Evolutionary conservation across 2,329 filamentous ascomycete species (phyloP).

Genomic region (Atkinsonella texensis): DNA sequence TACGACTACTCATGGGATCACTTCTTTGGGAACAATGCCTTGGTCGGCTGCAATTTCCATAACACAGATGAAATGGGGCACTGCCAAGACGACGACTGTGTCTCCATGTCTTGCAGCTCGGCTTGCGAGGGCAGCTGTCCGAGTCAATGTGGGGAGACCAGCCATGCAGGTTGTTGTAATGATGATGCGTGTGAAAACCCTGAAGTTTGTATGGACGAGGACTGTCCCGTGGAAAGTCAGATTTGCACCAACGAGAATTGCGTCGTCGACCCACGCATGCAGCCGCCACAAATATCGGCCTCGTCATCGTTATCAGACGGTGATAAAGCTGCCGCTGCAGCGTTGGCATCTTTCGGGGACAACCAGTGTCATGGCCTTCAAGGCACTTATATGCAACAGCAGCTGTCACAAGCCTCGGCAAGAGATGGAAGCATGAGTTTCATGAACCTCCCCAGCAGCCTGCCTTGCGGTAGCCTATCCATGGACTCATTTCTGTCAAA

Average conservation of each 20-base stretch:
- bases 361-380: slow-evolving; percentile 8
- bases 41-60: slow-evolving; percentile 4
- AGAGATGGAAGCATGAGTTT: slow-evolving; percentile 5
- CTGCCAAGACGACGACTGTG: slow-evolving; percentile 17
- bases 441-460: slow-evolving; percentile 7
- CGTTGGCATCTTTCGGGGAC: slow-evolving; percentile 20
- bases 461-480: slow-evolving; percentile 13
- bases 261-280: slow-evolving; percentile 12
- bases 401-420: slow-evolving; percentile 1
- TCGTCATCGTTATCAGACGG: slow-evolving; percentile 9
- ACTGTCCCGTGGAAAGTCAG: slow-evolving; percentile 23
- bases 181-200: slow-evolving; percentile 21
- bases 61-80: background rate
- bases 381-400: slow-evolving; percentile 7
- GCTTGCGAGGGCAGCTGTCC: slow-evolving; percentile 22
- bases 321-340: slow-evolving; percentile 17
- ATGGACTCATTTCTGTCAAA: slow-evolving; percentile 9
- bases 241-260: slow-evolving; percentile 26
- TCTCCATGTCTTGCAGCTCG: slow-evolving; percentile 22
- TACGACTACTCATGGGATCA: slow-evolving; percentile 10
- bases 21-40: slow-evolving; percentile 8
- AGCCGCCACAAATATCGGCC: background rate
- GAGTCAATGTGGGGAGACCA: slow-evolving; percentile 22
- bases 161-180: slow-evolving; percentile 23
- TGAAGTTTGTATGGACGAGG: slow-evolving; percentile 15